Percentiles rank a stretch among this genome's conserved stretches.
Conservation (phyloP, 1,284 basidiomycete species). For the Pholiota adiposa region DNA sequence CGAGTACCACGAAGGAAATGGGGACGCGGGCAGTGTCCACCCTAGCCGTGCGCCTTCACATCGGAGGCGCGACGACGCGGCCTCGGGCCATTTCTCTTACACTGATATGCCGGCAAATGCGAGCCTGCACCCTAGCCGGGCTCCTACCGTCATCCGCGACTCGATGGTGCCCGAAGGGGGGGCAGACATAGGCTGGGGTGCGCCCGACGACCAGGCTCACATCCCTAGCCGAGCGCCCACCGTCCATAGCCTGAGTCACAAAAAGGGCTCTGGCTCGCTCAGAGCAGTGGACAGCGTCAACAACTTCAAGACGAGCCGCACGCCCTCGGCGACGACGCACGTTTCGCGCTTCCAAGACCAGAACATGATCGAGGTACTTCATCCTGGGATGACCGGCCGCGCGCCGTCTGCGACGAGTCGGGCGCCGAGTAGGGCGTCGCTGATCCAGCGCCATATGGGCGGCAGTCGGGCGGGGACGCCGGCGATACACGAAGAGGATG, state of each 20-base stretch:
- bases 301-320: not conserved
- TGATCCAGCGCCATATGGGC: not conserved
- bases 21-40: not conserved
- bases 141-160: conserved; percentile 2
- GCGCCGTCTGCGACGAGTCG: not conserved
- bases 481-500: conserved; percentile 1
- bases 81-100: not conserved
- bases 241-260: too few species aligned
- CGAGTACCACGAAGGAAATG: not conserved
- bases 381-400: not conserved
- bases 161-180: not conserved
- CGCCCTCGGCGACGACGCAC: conserved; percentile 1
- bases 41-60: not conserved
- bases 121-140: conserved; percentile 1
- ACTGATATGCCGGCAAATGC: too few species aligned
- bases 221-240: not conserved
- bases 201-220: not conserved
- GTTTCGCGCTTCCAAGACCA: conserved; percentile 7
- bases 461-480: not conserved
- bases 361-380: not conserved
- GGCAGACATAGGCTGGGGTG: not conserved
- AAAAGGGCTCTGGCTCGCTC: not conserved
- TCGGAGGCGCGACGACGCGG: not conserved
- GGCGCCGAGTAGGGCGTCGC: not conserved
- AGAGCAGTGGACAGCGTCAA: not conserved